Evolutionary conservation across 139 green algal species (phyloP).

Genomic region (Picochlorum sp.): DNA sequence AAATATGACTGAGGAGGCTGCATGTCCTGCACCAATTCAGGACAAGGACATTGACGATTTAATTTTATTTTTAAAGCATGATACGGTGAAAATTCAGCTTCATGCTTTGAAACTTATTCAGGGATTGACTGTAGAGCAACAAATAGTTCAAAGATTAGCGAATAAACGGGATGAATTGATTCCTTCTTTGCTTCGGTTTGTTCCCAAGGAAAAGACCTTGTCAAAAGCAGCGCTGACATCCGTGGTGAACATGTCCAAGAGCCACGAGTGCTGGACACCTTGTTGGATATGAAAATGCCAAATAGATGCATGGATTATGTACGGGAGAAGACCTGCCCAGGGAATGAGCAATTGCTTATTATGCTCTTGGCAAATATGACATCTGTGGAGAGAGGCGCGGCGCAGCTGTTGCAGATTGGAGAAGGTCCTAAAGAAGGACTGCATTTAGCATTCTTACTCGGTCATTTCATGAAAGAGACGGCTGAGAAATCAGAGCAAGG

Average conservation of each 20-base stretch:
- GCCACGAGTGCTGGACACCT: slow-evolving; percentile 10
- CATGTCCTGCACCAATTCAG: slow-evolving; percentile 8
- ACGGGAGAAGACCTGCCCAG: slow-evolving; percentile 30
- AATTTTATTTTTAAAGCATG: slow-evolving; percentile 22
- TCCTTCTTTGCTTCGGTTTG: slow-evolving; percentile 42
- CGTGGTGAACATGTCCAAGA: slow-evolving; percentile 67
- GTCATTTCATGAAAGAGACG: slow-evolving; percentile 37
- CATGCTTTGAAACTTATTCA: slow-evolving; percentile 52
- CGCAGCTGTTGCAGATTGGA: slow-evolving; percentile 55
- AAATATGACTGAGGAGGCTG: slow-evolving; percentile 1
- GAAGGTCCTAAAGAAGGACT: slow-evolving; percentile 41
- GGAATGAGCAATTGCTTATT: slow-evolving; percentile 44
- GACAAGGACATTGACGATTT: slow-evolving; percentile 14
- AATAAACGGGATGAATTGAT: slow-evolving; percentile 25
- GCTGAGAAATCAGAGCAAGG: slow-evolving; percentile 1
- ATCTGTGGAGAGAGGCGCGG: slow-evolving; percentile 38
- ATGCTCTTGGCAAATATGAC: slow-evolving; percentile 80
- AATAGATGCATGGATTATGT: slow-evolving; percentile 52
- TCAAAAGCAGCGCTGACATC: slow-evolving; percentile 30
- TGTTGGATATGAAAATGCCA: slow-evolving; percentile 40
- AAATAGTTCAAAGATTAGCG: slow-evolving; percentile 49
- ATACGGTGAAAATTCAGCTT: slow-evolving; percentile 8
- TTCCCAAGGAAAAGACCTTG: slow-evolving; percentile 20
- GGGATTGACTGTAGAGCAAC: slow-evolving; percentile 44
- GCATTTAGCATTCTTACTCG: slow-evolving; percentile 51